Percentiles rank a stretch among this genome's conserved stretches.
Conservation (phyloP, 441 rosid genomes). For the Sinapis alba region DNA sequence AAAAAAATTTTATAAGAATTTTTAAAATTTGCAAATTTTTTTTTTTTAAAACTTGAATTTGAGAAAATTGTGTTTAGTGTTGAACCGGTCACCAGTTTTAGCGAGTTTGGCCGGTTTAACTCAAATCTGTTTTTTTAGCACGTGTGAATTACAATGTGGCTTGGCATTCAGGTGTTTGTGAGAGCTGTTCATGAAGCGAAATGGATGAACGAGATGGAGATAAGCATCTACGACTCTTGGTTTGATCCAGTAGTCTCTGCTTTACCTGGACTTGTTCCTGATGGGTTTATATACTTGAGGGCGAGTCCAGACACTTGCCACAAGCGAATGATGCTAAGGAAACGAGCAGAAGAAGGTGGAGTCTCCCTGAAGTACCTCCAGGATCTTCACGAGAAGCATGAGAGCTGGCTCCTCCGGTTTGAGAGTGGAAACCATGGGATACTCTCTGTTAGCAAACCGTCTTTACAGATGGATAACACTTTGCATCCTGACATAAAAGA, state of each 20-base stretch:
- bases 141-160: constrained; percentile 4
- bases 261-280: constrained; percentile 96
- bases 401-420: constrained; percentile 95
- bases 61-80: too few species aligned
- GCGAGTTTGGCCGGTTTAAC: too few species aligned
- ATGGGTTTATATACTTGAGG: constrained; percentile 92
- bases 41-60: too few species aligned
- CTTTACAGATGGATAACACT: constrained; percentile 53
- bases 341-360: constrained; percentile 94
- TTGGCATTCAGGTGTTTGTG: constrained; percentile 72
- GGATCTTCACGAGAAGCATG: constrained; percentile 94
- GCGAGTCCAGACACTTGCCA: constrained; percentile 98
- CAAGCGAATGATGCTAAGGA: constrained; percentile 81
- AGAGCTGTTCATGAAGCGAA: constrained; percentile 99
- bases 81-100: background rate
- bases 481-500: constrained; percentile 88
- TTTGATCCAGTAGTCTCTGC: constrained; percentile 95
- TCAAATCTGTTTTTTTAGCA: too few species aligned
- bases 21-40: too few species aligned
- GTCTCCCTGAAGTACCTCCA: constrained; percentile 79
- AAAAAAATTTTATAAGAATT: too few species aligned
- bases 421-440: constrained; percentile 84
- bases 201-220: constrained; percentile 99
- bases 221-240: constrained; percentile 98
- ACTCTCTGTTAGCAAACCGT: constrained; percentile 64